A percentile compares a stretch with the other conserved stretches of the same genome.
Conservation (phyloP, 805 yeast species). For the Pichia nanzhaoensis region DNA sequence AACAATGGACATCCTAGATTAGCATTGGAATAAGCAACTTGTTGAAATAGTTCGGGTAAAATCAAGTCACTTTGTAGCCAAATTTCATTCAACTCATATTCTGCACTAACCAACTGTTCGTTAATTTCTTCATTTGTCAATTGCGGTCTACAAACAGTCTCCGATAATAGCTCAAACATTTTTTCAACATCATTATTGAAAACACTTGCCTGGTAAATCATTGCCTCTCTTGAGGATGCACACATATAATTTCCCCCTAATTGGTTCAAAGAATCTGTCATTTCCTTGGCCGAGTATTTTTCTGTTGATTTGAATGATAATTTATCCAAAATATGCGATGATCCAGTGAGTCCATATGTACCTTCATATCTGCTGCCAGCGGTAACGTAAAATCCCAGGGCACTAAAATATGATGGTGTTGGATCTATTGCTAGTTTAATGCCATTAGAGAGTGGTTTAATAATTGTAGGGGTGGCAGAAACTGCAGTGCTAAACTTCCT, state of each 20-base stretch:
- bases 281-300: conserved; percentile 51
- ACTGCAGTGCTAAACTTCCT: background rate
- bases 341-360: conserved; percentile 49
- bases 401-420: conserved; percentile 85
- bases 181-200: conserved; percentile 77
- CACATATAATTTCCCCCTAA: conserved; percentile 95
- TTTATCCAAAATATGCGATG: conserved; percentile 79
- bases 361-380: conserved; percentile 88
- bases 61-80: conserved; percentile 77
- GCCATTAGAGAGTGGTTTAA: conserved; percentile 59
- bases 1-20: conserved; percentile 83
- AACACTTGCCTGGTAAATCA: conserved; percentile 91
- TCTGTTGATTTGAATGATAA: conserved; percentile 74
- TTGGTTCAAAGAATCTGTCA: conserved; percentile 68
- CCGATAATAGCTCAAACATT: conserved; percentile 71
- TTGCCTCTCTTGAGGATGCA: conserved; percentile 83
- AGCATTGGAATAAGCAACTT: conserved; percentile 63
- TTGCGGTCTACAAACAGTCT: conserved; percentile 69
- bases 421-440: conserved; percentile 77
- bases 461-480: conserved; percentile 17
- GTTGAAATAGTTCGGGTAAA: conserved; percentile 85
- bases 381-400: conserved; percentile 80
- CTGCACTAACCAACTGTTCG: conserved; percentile 67
- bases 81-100: conserved; percentile 78
- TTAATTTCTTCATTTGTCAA: conserved; percentile 62